Percentiles rank a stretch among this genome's conserved stretches.
These are phyloP conservation scores for Serendipita vermifera DNA, from an alignment of 768 basidiomycete genomes.

Conservation along the genomic window DNA sequence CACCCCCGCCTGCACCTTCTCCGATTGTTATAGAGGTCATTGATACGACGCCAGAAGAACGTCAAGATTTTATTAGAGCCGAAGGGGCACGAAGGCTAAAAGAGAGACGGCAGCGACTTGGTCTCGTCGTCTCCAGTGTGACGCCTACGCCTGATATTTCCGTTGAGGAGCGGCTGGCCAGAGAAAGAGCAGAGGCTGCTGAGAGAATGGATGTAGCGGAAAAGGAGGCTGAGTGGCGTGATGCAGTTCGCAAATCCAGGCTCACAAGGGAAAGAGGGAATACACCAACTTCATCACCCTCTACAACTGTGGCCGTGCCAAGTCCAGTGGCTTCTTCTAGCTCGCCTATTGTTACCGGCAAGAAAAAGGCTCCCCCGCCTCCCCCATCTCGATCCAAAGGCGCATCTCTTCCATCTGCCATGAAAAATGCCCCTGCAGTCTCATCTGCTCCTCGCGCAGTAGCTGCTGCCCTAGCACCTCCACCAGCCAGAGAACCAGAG, in stretches of 20 bases:
- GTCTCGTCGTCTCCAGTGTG: conserved; percentile 32
- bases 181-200: conserved; percentile 85
- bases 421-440: conserved; percentile 16
- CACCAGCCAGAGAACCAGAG: conserved; percentile 29
- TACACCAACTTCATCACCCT: conserved; percentile 24
- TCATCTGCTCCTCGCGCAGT: conserved; percentile 15
- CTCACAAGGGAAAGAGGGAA: conserved; percentile 60
- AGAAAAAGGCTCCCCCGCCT: conserved; percentile 22
- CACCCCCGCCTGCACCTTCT: conserved; percentile 29
- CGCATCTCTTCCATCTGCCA: conserved; percentile 21
- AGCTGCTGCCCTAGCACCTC: conserved; percentile 19
- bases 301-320: conserved; percentile 25
- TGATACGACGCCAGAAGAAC: conserved; percentile 74
- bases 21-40: conserved; percentile 43
- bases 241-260: conserved; percentile 43
- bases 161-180: conserved; percentile 72
- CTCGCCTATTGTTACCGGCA: conserved; percentile 31
- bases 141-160: conserved; percentile 46
- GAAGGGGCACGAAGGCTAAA: conserved; percentile 74
- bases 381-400: conserved; percentile 28
- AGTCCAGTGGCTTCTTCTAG: conserved; percentile 30
- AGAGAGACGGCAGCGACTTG: conserved; percentile 74
- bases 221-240: conserved; percentile 66
- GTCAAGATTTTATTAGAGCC: conserved; percentile 58
- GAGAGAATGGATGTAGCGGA: conserved; percentile 71